Evolutionary conservation across 352 stramenopile genomes (phyloP), one percentile per base, ranked within the genome.

Genomic region (Phytopythium vexans): DNA sequence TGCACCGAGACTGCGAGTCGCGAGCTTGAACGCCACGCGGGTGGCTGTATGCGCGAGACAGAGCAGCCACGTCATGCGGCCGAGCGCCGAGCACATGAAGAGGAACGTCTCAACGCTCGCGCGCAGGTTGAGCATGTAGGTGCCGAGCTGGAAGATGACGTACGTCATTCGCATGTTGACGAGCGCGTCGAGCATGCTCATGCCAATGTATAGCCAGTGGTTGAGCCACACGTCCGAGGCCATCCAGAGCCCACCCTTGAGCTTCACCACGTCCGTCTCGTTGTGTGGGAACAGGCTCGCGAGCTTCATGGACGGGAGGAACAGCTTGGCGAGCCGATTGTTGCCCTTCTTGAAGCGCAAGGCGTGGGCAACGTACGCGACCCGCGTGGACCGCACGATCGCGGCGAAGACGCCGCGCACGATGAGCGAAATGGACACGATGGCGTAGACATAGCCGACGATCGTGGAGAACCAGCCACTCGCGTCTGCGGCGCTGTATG

Each of bases 191-290:
- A 68, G 33, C 27, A 75, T 72, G 41, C 66, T 79, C 2, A 79
- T 45, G 8, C 21, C 14, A 37, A 79, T 74, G 56, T 76, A 76
- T 10, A 79, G 43, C 70, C 70, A 76, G 50, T 79, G 58, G 49
- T 76, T 76, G 54, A 70, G 67, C 70, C 70, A 79, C 12, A 73
- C 27, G 41, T 79, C 66, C 40, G 66, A 74, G 2, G 60, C 70
- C 47, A 71, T 65, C 39, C 70, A 48, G 1, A 62, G n/a, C 7
- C 43, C 33, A 8, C 62, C 48, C n/a, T 73, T 74, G 41, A 74
- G 46, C 9, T 46, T 59, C 9, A 54, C 56, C 6, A 54, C 49
- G 6, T 39, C 34, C 15, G 41, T 41, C n/a, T 52, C 46, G 0
- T 12, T 14, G 6, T 8, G 38, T 15, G 45, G 16, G 14, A 50